phyloP scores from a whole-genome alignment of 2,329 filamentous ascomycete genomes.

The Aspergillus neotritici region DNA sequence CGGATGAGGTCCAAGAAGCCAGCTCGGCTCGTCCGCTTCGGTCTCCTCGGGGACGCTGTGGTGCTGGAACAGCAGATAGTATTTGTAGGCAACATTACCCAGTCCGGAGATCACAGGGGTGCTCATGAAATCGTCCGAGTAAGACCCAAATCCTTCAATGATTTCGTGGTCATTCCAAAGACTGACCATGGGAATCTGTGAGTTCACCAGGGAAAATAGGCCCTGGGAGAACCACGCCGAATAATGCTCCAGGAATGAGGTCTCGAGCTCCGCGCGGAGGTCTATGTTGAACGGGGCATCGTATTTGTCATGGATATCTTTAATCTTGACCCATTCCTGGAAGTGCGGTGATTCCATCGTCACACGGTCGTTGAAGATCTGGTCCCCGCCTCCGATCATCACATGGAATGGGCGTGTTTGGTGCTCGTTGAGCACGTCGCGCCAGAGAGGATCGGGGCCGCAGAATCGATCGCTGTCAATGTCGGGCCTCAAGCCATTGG shows the following conservation, averaged over 20 bases:
- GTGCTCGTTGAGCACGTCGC: conserved; percentile 88
- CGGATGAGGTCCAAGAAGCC: conserved; percentile 71
- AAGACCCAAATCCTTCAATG: conserved; percentile 88
- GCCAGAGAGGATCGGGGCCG: conserved; percentile 93
- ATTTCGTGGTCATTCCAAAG: conserved; percentile 96
- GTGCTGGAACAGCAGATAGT: conserved; percentile 98
- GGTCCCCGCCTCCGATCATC: conserved; percentile 95
- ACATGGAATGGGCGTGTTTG: conserved; percentile 92
- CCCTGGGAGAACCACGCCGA: conserved; percentile 95
- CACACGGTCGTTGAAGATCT: conserved; percentile 89
- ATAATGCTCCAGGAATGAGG: conserved; percentile 83
- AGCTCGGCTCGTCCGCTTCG: conserved; percentile 79
- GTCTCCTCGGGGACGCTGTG: conserved; percentile 80
- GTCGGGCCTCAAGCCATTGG: conserved; percentile 86
- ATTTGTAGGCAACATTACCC: conserved; percentile 91
- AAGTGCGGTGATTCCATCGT: conserved; percentile 71
- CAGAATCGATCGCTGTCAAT: conserved; percentile 75
- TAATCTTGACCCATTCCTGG: conserved; percentile 75
- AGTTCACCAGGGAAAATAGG: conserved; percentile 83
- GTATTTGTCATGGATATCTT: conserved; percentile 74
- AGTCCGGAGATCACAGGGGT: conserved; percentile 84
- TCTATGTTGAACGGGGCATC: conserved; percentile 69
- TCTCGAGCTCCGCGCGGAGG: conserved; percentile 83
- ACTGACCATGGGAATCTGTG: conserved; percentile 97
- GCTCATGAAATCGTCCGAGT: conserved; percentile 85